A percentile compares a stretch with the other conserved stretches of the same genome.
These are phyloP conservation scores for Dovyalis caffra DNA, from an alignment of 345 rosid species.

Conservation along the genomic window DNA sequence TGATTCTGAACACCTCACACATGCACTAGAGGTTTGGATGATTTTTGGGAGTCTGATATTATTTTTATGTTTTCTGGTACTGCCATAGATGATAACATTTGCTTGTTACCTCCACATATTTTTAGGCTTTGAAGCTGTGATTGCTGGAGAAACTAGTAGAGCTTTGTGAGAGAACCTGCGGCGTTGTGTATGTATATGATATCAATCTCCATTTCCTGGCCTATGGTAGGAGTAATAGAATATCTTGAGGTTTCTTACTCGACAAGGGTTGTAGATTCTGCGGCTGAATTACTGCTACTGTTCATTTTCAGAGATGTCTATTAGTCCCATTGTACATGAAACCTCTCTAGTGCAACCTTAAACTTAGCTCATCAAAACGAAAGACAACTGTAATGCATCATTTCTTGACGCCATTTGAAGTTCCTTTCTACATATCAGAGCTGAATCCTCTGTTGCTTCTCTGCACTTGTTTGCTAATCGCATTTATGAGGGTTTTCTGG, in stretches of 20 bases:
- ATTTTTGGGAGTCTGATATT: background rate
- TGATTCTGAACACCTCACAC: background rate
- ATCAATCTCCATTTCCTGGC: background rate
- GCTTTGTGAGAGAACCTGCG: background rate
- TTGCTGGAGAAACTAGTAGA: conserved; percentile 2
- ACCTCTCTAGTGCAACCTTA: background rate
- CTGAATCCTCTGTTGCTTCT: background rate
- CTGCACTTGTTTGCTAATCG: background rate
- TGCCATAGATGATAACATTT: background rate
- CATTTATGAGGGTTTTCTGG: background rate
- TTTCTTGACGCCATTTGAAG: background rate
- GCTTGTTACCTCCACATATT: background rate
- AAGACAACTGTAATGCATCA: background rate
- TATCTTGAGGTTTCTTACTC: background rate
- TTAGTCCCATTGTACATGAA: background rate
- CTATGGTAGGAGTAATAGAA: background rate
- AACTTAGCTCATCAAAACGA: background rate
- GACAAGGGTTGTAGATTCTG: background rate
- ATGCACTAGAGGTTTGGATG: background rate
- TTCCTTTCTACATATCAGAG: background rate
- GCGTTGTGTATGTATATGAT: background rate
- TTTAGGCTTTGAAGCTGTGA: conserved; percentile 7
- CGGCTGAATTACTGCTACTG: background rate
- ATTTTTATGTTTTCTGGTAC: background rate
- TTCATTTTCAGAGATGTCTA: background rate